Evolutionary conservation across 75 land plant genomes (phyloP), one percentile per base, ranked within the genome.

Genomic region (Sequoiadendron giganteum): DNA sequence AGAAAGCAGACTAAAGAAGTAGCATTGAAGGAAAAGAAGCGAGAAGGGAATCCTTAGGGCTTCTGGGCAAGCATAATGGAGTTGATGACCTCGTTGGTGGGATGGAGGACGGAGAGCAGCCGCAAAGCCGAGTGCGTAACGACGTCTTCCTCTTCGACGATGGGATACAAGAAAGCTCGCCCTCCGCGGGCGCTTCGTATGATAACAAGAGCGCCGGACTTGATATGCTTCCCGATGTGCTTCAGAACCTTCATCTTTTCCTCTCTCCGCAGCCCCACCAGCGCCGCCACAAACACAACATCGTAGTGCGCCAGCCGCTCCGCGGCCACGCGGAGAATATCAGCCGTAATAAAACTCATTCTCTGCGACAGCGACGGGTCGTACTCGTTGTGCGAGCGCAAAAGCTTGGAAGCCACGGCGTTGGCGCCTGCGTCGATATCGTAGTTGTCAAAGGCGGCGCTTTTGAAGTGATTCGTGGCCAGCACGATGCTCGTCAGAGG

Each of bases 151-250:
- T 43, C 25, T 1, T 88, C 87, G 32, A 88, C 89, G 2, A 88
- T 11, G 15, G 89, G 89, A 52, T 88, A 88, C 34, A 88, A 65
- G 73, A 88, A 85, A 16, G 68, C 89, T 19, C 89, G 11, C 83
- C 42, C 84, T 10, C 82, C 81, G 3, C 42, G 86, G 36, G 88
- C 88, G 40, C 86, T 87, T 14, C 88, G 48, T 2, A 78, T 36
- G 49, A 87, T 32, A 2, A 87, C 38, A 6, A 49, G 14, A 16
- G 86, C 88, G 3, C 83, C 88, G 1, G 84, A 80, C 47, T 39
- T 47, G 87, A 80, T 34, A 38, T 87, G 47, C 15, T 55, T 40
- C 86, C 15, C 86, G 32, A 87, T 34, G 32, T 81, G 48, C 36
- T 38, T 43, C 84, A 87, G 25, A n/a, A 87, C 54, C 34, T n/a